Base-by-base conservation (phyloP, 108 stramenopile species). In the Conticribra guillardii region DNA sequence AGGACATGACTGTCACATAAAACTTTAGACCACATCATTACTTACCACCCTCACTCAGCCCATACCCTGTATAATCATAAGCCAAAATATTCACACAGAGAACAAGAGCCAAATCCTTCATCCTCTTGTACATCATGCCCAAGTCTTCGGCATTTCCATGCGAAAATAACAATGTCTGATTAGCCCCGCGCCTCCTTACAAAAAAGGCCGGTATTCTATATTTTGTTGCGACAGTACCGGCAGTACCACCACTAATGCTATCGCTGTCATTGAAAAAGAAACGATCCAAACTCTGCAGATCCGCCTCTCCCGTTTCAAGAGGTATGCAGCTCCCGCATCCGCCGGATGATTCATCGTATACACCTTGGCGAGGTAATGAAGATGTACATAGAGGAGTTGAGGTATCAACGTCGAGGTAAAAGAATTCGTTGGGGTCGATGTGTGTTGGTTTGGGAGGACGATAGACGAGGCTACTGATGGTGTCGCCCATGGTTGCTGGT, bases 61-160 rank as follows among this genome's bases (percentile, higher is more conserved):
- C 91, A 51, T 93, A 93, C 15, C 93, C 93, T 2, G 87, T 76
- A 59, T 94, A 94, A 54, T 94, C 93, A 64, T 91, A 94, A 2
- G 89, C 91, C 32, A 94, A 19, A 17, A 94, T 79, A 64, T 94
- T 92, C 14, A 87, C 87, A 45, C 82, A 72, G 14, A 85, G 46
- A 2, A 76, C 71, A 23, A 68, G n/a, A 0, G 80, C 72, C 34
- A 86, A 18, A 45, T 77, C 82, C 57, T 82, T 73, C 74, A 87
- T 74, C 24, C 80, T 56, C n/a, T 56, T 29, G 56, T 79, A 86
- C 61, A 75, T 76, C 65, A 84, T 78, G 0, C 87, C 89, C 18
- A 93, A 52, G 64, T 93, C 92, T 73, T 92, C 91, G 5, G 88
- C 91, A 60, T 92, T 92, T 4, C 85, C 91, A 62, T 92, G 91